phyloP scores from a whole-genome alignment of 768 basidiomycete genomes.

The Lentinula raphanica region DNA sequence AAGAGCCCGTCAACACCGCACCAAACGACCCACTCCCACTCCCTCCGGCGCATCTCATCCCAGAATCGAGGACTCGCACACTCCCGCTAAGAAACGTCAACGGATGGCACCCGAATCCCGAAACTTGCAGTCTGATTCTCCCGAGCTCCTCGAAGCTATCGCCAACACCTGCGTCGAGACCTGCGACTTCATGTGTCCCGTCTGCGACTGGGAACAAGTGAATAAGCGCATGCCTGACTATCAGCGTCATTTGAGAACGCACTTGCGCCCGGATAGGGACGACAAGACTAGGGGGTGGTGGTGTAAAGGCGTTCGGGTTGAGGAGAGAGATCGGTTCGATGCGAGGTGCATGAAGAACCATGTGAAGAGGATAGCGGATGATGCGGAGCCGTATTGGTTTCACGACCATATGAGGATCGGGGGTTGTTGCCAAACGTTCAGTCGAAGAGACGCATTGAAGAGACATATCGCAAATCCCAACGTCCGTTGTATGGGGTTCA shows the following conservation, averaged over 20 bases:
- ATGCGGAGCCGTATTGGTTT: slow-evolving; percentile 22
- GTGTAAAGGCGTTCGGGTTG: slow-evolving; percentile 35
- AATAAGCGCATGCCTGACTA: slow-evolving; percentile 55
- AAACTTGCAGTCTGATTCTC: slow-evolving; percentile 37
- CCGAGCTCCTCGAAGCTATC: slow-evolving; percentile 15
- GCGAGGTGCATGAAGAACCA: not conserved
- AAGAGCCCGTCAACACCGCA: not conserved
- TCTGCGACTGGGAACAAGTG: slow-evolving; percentile 41
- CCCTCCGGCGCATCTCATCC: slow-evolving; percentile 1
- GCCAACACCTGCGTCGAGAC: slow-evolving; percentile 16
- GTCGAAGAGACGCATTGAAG: slow-evolving; percentile 40
- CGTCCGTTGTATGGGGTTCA: slow-evolving; percentile 21
- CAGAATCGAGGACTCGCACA: not conserved
- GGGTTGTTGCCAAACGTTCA: slow-evolving; percentile 37
- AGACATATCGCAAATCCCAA: slow-evolving; percentile 36
- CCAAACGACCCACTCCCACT: not conserved
- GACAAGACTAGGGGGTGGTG: slow-evolving; percentile 28
- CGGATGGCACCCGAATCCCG: slow-evolving; percentile 37
- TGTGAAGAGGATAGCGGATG: slow-evolving; percentile 10
- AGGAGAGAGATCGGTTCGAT: slow-evolving; percentile 10
- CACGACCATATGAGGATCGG: slow-evolving; percentile 29
- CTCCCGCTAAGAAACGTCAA: slow-evolving; percentile 18
- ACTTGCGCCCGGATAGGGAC: slow-evolving; percentile 40
- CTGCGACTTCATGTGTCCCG: slow-evolving; percentile 36
- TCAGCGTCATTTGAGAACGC: slow-evolving; percentile 53